Evolutionary conservation across 352 stramenopile genomes (phyloP).

Genomic region (Pythium oligandrum): DNA sequence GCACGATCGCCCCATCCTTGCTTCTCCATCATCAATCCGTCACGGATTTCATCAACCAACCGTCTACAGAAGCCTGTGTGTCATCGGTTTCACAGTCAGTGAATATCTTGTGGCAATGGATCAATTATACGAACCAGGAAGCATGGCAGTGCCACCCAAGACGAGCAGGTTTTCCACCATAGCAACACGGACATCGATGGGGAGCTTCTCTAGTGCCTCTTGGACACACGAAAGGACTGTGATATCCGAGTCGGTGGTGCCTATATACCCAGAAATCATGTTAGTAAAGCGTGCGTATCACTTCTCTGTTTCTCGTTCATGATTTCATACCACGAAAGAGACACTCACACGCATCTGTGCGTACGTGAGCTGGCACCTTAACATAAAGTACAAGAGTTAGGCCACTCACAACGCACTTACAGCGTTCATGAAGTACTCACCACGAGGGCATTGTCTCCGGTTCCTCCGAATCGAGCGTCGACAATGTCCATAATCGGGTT

Average conservation of each 20-base stretch:
- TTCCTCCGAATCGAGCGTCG: constrained; percentile 11
- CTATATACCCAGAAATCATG: background rate
- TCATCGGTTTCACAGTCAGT: background rate
- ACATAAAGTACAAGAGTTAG: background rate
- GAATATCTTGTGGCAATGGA: background rate
- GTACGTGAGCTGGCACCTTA: constrained; percentile 14
- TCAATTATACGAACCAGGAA: constrained; percentile 37
- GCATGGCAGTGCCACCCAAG: constrained; percentile 69
- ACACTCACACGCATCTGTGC: constrained; percentile 18
- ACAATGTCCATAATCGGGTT: constrained; percentile 21
- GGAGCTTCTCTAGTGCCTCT: constrained; percentile 46
- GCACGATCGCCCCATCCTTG: constrained; percentile 35
- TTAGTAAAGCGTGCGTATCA: too few relatives aligned
- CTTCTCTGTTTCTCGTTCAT: too few relatives aligned
- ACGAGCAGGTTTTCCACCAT: constrained; percentile 77
- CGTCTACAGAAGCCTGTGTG: constrained; percentile 44
- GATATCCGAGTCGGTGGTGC: constrained; percentile 25
- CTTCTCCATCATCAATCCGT: constrained; percentile 31
- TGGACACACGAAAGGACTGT: constrained; percentile 57
- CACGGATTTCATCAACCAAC: constrained; percentile 39
- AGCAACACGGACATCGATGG: constrained; percentile 56
- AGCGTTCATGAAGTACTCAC: constrained; percentile 2
- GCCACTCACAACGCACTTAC: too few relatives aligned
- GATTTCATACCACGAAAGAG: constrained; percentile 20
- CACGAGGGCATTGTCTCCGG: constrained; percentile 5